phyloP scores from a whole-genome alignment of 2,329 filamentous ascomycete species.

The Cryphonectria nitschkei region DNA sequence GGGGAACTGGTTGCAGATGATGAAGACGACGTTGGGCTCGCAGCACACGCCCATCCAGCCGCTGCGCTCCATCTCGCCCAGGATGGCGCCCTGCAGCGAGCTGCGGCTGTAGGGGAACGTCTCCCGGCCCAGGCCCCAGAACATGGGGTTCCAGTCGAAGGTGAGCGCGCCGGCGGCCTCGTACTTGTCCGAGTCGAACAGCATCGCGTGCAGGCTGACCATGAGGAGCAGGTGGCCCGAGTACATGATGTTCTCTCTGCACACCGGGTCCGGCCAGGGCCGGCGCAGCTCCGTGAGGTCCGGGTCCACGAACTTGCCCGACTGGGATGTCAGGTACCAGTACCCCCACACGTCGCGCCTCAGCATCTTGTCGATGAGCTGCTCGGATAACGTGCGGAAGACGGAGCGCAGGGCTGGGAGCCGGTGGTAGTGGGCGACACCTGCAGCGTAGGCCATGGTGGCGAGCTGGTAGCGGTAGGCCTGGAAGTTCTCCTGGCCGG shows the following conservation, averaged over 20 bases:
- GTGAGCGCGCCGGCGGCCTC: slow-evolving; percentile 38
- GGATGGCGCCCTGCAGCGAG: slow-evolving; percentile 38
- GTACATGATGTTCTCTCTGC: slow-evolving; percentile 46
- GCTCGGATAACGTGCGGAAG: slow-evolving; percentile 41
- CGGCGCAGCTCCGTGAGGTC: slow-evolving; percentile 43
- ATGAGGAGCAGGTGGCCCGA: slow-evolving; percentile 18
- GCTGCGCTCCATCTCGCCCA: slow-evolving; percentile 44
- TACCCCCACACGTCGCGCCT: slow-evolving; percentile 46
- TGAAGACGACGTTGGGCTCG: slow-evolving; percentile 46
- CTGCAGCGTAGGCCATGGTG: slow-evolving; percentile 44
- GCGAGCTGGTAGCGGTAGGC: slow-evolving; percentile 46
- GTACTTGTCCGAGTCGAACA: slow-evolving; percentile 46
- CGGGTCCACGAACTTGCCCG: slow-evolving; percentile 41
- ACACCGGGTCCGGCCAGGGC: slow-evolving; percentile 47
- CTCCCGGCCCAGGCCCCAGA: slow-evolving; percentile 43
- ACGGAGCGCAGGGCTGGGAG: slow-evolving; percentile 40
- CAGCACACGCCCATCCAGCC: slow-evolving; percentile 47
- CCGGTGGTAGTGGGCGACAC: slow-evolving; percentile 44
- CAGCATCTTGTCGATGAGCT: slow-evolving; percentile 47
- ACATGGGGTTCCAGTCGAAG: slow-evolving; percentile 46
- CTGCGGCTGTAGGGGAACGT: slow-evolving; percentile 39
- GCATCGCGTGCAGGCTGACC: slow-evolving; percentile 37
- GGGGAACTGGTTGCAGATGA: slow-evolving; percentile 49
- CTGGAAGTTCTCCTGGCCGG: slow-evolving; percentile 43
- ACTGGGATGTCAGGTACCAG: slow-evolving; percentile 45